Percentiles rank a stretch among this genome's conserved stretches.
Conservation (phyloP, 208 protist genomes). For the Leishmania amazonensis region DNA sequence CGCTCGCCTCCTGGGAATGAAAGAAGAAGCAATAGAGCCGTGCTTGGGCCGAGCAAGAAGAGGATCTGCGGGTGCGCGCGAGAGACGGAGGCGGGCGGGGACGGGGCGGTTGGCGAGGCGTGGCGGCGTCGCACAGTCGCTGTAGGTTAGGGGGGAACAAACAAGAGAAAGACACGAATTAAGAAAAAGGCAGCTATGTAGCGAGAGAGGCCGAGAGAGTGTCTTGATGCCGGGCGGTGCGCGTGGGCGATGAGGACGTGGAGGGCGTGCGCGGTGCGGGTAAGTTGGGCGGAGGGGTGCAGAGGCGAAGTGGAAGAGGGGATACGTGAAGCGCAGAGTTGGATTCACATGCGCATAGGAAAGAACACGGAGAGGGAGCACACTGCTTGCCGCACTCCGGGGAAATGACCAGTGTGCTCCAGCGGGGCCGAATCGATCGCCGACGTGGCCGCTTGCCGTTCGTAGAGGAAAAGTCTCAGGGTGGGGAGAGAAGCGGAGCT, state of each 20-base stretch:
- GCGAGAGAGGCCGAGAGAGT: background rate
- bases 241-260: background rate
- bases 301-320: background rate
- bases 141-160: background rate
- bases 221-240: background rate
- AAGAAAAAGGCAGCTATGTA: background rate
- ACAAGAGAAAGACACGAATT: background rate
- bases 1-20: background rate
- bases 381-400: too few relatives aligned
- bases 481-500: too few relatives aligned
- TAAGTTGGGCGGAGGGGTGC: too few relatives aligned
- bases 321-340: background rate
- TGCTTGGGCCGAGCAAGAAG: background rate
- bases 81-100: background rate
- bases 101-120: background rate
- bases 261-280: background rate
- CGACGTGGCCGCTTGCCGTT: too few relatives aligned
- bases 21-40: background rate
- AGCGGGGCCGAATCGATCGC: too few relatives aligned
- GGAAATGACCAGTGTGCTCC: too few relatives aligned
- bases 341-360: background rate
- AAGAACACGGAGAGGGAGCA: constrained; percentile 1
- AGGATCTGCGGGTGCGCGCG: background rate
- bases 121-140: background rate
- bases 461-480: too few relatives aligned